Evolutionary conservation across 345 rosid genomes (phyloP).

Genomic region (Jatropha curcas): DNA sequence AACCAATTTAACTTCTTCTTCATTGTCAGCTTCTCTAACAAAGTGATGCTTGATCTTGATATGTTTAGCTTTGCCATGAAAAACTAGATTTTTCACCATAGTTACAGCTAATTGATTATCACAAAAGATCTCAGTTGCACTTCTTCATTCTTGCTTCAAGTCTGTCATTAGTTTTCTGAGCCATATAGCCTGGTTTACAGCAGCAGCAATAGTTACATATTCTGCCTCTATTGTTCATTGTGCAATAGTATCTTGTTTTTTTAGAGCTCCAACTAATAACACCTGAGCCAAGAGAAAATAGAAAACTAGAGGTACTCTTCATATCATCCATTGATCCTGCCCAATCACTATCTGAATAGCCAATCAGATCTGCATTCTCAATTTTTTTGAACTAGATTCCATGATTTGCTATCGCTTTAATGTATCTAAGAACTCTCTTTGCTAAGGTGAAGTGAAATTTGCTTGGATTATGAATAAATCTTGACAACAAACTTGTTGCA

Average conservation of each 20-base stretch:
- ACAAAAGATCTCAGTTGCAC: background rate
- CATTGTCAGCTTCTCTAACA: too few species aligned
- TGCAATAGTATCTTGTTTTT: constrained; percentile 5
- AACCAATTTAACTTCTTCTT: too few species aligned
- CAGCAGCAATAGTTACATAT: background rate
- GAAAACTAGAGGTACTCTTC: background rate
- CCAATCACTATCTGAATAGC: background rate
- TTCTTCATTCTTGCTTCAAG: background rate
- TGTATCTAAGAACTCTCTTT: too few species aligned
- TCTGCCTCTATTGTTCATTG: background rate
- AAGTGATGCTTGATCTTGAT: background rate
- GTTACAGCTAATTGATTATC: constrained; percentile 2
- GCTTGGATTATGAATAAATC: constrained; percentile 6
- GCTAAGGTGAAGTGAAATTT: background rate
- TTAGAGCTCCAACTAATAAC: background rate
- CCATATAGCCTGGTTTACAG: background rate
- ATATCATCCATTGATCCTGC: background rate
- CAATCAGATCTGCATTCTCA: background rate
- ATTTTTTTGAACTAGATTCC: background rate
- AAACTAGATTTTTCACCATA: background rate
- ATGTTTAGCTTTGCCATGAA: background rate
- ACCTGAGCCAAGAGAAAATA: background rate
- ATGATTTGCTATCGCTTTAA: background rate
- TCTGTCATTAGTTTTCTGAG: background rate
- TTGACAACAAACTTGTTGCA: background rate